phyloP scores from a whole-genome alignment of 192 early-diverging fungal genomes.

The Pilaira anomala region DNA sequence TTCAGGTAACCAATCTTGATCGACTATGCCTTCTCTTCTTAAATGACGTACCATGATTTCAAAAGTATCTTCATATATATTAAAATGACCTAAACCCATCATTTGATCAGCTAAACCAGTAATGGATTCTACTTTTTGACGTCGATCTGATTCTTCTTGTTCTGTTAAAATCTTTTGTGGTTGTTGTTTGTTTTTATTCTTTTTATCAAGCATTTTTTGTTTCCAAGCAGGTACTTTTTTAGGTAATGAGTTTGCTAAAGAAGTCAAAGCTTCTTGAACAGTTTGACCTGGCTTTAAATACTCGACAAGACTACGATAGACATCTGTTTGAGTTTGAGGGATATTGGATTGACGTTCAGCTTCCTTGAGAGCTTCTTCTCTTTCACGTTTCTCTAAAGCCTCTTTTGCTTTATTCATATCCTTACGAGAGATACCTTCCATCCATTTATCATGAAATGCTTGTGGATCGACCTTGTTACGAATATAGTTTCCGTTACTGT shows the following conservation, averaged over 20 bases:
- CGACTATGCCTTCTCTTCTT: conserved; percentile 52
- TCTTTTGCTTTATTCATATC: conserved; percentile 56
- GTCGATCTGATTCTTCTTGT: conserved; percentile 42
- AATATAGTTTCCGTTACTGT: conserved; percentile 67
- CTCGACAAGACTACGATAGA: conserved; percentile 54
- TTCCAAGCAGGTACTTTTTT: conserved; percentile 39
- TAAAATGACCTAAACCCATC: conserved; percentile 64
- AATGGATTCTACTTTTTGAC: conserved; percentile 53
- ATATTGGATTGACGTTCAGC: conserved; percentile 34
- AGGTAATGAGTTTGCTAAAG: conserved; percentile 44
- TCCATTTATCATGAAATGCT: conserved; percentile 70
- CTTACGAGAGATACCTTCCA: conserved; percentile 56
- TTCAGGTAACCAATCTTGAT: conserved; percentile 58
- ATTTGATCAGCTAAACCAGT: conserved; percentile 69
- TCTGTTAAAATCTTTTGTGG: conserved; percentile 14
- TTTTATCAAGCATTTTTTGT: conserved; percentile 34
- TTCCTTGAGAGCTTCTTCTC: conserved; percentile 44
- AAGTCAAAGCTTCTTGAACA: conserved; percentile 56
- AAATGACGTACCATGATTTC: conserved; percentile 66
- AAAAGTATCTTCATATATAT: conserved; percentile 68
- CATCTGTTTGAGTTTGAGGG: conserved; percentile 53
- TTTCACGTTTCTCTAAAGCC: conserved; percentile 48
- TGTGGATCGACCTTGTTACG: conserved; percentile 66
- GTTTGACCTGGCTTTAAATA: conserved; percentile 58
- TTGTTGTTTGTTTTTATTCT: conserved; percentile 36